phyloP scores from a whole-genome alignment of 2,329 filamentous ascomycete species.

The Colletotrichum godetiae region DNA sequence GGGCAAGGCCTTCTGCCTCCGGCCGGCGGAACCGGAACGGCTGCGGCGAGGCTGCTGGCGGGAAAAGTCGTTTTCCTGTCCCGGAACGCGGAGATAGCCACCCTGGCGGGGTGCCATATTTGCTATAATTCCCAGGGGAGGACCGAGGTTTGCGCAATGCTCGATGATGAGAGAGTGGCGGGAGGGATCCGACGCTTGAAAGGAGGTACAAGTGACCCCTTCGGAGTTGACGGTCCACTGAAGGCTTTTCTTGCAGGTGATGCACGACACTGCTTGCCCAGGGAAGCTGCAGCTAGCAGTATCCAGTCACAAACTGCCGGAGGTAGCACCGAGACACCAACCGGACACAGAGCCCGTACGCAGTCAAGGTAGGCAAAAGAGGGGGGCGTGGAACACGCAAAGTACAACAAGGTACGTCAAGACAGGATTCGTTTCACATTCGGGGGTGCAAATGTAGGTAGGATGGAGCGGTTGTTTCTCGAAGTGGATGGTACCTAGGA shows the following conservation, averaged over 20 bases:
- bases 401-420: not conserved
- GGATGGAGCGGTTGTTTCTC: constrained; percentile 1
- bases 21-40: constrained; percentile 27
- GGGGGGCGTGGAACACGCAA: not conserved
- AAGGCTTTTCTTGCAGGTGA: not conserved
- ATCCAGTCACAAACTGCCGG: not conserved
- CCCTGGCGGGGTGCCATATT: constrained; percentile 28
- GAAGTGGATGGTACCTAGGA: not conserved
- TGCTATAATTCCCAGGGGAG: not conserved
- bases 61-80: constrained; percentile 24
- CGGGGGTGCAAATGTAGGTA: constrained; percentile 2
- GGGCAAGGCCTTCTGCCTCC: constrained; percentile 35
- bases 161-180: not conserved
- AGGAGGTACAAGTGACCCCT: no score
- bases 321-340: not conserved
- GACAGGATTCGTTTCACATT: constrained; percentile 21
- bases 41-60: constrained; percentile 5
- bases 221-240: not conserved
- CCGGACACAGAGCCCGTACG: not conserved
- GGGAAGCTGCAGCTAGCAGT: not conserved
- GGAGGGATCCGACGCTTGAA: not conserved
- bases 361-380: not conserved
- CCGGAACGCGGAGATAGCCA: constrained; percentile 32
- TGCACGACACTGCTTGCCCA: not conserved
- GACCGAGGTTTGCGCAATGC: not conserved